These are phyloP conservation scores for Vitis amurensis DNA, from an alignment of 164 flowering plant genomes.

Conservation along the genomic window DNA sequence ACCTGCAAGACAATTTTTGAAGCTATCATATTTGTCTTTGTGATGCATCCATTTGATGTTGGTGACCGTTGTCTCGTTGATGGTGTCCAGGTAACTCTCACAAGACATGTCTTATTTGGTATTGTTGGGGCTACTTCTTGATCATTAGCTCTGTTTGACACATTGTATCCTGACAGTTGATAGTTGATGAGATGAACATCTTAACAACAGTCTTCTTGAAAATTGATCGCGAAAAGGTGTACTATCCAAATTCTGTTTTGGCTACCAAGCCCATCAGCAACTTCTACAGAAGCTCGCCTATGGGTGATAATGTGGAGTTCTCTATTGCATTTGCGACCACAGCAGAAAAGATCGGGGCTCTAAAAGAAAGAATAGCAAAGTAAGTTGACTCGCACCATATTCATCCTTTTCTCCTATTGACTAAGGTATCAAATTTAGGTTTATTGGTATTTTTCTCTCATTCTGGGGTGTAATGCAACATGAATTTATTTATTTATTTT, in stretches of 20 bases:
- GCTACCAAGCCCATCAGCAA: conserved; percentile 62
- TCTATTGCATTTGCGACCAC: conserved; percentile 54
- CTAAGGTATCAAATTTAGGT: too few species aligned
- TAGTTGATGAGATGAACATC: conserved; percentile 71
- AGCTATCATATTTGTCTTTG: conserved; percentile 56
- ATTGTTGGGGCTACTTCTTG: not conserved
- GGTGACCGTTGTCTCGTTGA: conserved; percentile 67
- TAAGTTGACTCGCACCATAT: conserved; percentile 16
- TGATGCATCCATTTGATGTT: conserved; percentile 71
- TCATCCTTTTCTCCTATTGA: too few species aligned
- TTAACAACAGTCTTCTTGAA: conserved; percentile 61
- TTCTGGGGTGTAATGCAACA: too few species aligned
- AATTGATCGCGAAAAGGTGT: conserved; percentile 50
- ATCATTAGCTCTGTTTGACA: not conserved
- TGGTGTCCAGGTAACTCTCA: conserved; percentile 42
- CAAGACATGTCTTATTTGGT: not conserved
- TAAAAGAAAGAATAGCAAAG: conserved; percentile 49
- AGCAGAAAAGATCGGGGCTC: conserved; percentile 38
- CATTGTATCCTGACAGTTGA: conserved; percentile 33
- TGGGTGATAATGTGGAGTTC: conserved; percentile 56
- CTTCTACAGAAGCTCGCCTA: conserved; percentile 60
- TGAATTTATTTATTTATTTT: too few species aligned
- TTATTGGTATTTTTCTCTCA: too few species aligned
- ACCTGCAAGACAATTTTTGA: conserved; percentile 67
- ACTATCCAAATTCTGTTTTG: conserved; percentile 65